Evolutionary conservation across 2,329 filamentous ascomycete genomes (phyloP).

Genomic region (Alternaria rosae): DNA sequence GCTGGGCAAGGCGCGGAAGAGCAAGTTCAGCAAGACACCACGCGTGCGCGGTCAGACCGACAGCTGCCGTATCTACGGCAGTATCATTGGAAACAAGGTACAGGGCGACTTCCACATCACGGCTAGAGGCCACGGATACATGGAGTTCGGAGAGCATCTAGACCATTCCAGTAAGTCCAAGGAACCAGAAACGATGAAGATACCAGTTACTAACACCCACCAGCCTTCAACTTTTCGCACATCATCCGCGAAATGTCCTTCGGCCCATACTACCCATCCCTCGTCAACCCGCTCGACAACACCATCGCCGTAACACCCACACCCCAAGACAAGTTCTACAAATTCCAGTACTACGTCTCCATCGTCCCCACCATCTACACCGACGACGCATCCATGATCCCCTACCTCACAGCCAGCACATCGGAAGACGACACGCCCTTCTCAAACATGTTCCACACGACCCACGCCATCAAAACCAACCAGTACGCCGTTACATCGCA

Average conservation of each 20-base stretch:
- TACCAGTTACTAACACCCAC: constrained; percentile 9
- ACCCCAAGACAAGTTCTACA: constrained; percentile 82
- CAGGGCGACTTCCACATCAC: constrained; percentile 99
- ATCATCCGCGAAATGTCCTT: constrained; percentile 96
- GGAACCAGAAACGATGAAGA: not conserved
- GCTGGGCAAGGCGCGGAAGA: constrained; percentile 73
- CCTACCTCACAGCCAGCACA: constrained; percentile 48
- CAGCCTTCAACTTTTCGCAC: constrained; percentile 97
- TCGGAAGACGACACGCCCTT: constrained; percentile 44
- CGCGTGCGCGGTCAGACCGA: constrained; percentile 67
- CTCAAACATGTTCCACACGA: constrained; percentile 43
- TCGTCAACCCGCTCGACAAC: constrained; percentile 92
- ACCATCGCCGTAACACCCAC: constrained; percentile 86
- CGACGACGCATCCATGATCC: constrained; percentile 58
- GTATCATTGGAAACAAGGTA: constrained; percentile 91
- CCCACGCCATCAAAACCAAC: constrained; percentile 82
- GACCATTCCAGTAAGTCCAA: constrained; percentile 75
- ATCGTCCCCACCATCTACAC: constrained; percentile 94
- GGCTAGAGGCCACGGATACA: constrained; percentile 92
- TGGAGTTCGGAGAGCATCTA: constrained; percentile 78
- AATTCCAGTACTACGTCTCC: constrained; percentile 97
- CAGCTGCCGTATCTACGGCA: constrained; percentile 89
- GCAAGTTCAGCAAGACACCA: constrained; percentile 77
- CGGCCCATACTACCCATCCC: constrained; percentile 92
- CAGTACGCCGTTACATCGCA: constrained; percentile 98